These are phyloP conservation scores for Coemansia sp. DNA, from an alignment of 192 early-diverging fungal species.

Conservation along the genomic window DNA sequence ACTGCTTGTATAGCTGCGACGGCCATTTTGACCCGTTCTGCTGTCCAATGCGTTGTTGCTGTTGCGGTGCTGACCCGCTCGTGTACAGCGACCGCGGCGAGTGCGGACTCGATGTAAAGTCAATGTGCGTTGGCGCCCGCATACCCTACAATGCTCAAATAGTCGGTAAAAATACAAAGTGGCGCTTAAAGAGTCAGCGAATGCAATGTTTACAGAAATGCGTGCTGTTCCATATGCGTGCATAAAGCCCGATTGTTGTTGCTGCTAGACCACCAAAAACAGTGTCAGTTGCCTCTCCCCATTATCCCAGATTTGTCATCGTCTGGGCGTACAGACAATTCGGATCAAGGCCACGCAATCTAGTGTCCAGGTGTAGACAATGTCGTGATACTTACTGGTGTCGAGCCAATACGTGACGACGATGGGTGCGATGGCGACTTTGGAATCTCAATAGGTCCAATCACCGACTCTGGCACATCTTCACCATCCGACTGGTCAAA, in stretches of 20 bases:
- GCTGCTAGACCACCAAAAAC: background rate
- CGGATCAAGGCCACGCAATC: background rate
- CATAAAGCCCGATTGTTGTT: slow-evolving; percentile 1
- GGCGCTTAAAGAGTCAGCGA: background rate
- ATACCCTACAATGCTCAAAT: slow-evolving; percentile 42
- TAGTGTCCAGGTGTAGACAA: background rate
- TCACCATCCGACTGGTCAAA: slow-evolving; percentile 51
- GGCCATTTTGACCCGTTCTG: slow-evolving; percentile 17
- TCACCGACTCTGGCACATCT: slow-evolving; percentile 51
- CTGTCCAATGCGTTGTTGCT: slow-evolving; percentile 8
- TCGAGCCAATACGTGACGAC: slow-evolving; percentile 47
- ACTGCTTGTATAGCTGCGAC: slow-evolving; percentile 48
- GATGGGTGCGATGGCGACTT: slow-evolving; percentile 47
- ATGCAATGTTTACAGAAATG: slow-evolving; percentile 2
- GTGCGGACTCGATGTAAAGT: slow-evolving; percentile 44
- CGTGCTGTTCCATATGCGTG: slow-evolving; percentile 1
- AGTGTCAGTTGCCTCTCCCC: background rate
- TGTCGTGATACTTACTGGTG: slow-evolving; percentile 38
- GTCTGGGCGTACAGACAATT: background rate
- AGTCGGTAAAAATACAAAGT: background rate
- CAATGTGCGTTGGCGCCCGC: slow-evolving; percentile 52
- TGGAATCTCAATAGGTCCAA: slow-evolving; percentile 51
- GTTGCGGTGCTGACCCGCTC: slow-evolving; percentile 9
- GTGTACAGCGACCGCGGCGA: slow-evolving; percentile 30
- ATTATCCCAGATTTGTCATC: slow-evolving; percentile 2